Evolutionary conservation across 768 basidiomycete species (phyloP), one percentile per base, ranked within the genome.

Genomic region (Lenzites betulinus): DNA sequence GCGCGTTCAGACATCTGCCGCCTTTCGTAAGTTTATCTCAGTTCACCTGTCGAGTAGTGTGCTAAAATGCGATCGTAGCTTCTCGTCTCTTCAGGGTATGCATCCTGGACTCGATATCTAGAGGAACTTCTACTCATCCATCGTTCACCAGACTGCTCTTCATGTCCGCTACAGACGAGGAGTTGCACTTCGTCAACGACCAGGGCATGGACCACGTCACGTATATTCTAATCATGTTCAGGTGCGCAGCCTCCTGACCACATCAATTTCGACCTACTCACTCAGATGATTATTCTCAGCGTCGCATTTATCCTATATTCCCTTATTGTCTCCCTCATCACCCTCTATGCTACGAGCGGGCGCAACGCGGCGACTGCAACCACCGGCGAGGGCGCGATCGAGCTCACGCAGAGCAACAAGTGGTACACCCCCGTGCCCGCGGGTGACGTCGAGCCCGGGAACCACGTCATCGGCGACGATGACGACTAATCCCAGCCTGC

Each of bases 131-230:
- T 50, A 22, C 35, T 2, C 56, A 59, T 28, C 3, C 18, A 38
- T 47, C 25, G 28, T 58, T 1, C 56, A n/a, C 1, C 58, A 90
- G 92, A 7, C 73, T 94, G 2, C 74, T 93, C 18, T 97, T 98
- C 79, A 93, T 96, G 85, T 90, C 90, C 15, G 95, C 89, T 0
- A 97, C 95, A 0, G 93, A 98, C 70, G 95, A 98, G 75, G 92
- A 96, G 71, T 76, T 96, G 28, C 67, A 80, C 25, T 90, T 81
- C 61, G 83, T 89, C 4, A 80, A 92, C 63, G 83, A 83, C 13
- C 77, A 76, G 20, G 88, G 83, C 43, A 92, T 96, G 86, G 95
- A 96, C 71, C 92, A 94, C 67, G 93, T 95, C 59, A 94, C 94
- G 0, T 96, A 95, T 67, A 79, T 90, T 38, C 79, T 95, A 18